Evolutionary conservation across 2,329 filamentous ascomycete species (phyloP), one percentile per base, ranked within the genome.

Genomic region (Alternaria sp.): DNA sequence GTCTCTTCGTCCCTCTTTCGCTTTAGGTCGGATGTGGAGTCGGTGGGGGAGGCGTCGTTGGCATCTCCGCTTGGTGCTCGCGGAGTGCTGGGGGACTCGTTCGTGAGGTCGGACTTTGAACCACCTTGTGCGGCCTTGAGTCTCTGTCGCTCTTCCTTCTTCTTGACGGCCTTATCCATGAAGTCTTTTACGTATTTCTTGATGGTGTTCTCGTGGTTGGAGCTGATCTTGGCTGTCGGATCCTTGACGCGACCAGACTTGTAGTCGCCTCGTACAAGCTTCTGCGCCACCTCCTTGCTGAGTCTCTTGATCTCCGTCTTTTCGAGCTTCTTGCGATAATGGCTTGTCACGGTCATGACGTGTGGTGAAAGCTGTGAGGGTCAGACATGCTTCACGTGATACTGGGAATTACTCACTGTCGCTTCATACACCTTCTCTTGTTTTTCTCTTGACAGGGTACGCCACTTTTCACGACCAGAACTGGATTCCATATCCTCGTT

Each of bases 371-470:
- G 85, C 93, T 96, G 68, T 6, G 21, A 30, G 43, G 26, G 62
- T 74, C 66, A 73, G 64, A 21, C 5, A 12, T 23, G 23, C 2
- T 50, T 13, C 9, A 49, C 15, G 10, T 11, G 4, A 36, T 5
- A 5, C 5, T 36, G 9, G 11, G 3, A 25, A 21, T 44, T 32
- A 83, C 92, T 79, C 85, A 96, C 93, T 55, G 93, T 97, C 76
- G 94, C 94, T 79, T 97, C 94, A 73, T 97, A 98, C 3, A 97
- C 85, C 83, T 93, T 97, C 87, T 93, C 96, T 81, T 96, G 93
- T 81, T 97, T 97, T 68, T 97, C 94, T 69, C 89, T 78, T 2
- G 90, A 84, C 30, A 90, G 78, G 62, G 85, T 86, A 59, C 88
- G 86, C 91, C 91, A 93, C 76, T 90, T 92, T 51, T 93, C 90